A percentile compares a stretch with the other conserved stretches of the same genome.
Evolutionary conservation across 768 basidiomycete genomes (phyloP).

Genomic region (Infundibulicybe gibba): DNA sequence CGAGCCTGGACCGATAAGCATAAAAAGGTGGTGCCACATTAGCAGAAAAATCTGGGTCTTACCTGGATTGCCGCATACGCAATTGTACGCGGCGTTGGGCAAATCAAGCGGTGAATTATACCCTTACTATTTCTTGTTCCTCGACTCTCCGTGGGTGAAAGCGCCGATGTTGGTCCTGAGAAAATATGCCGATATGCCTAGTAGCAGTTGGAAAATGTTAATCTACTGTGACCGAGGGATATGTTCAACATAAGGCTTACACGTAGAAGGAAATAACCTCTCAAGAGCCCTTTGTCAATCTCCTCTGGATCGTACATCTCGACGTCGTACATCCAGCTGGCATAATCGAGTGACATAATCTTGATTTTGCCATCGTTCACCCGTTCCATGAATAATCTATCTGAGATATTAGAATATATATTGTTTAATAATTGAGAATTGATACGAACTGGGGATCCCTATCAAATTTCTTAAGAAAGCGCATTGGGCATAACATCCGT

Average conservation of each 20-base stretch:
- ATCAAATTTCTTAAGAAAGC: too few species aligned
- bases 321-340: not conserved
- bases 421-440: too few species aligned
- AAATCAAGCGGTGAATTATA: conserved; percentile 3
- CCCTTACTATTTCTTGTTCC: conserved; percentile 6
- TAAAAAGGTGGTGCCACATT: not conserved
- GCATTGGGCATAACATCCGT: conserved; percentile 5
- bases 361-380: conserved; percentile 1
- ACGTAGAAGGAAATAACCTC: conserved; percentile 4
- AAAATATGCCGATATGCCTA: conserved; percentile 10
- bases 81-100: conserved; percentile 3
- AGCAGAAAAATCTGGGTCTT: not conserved
- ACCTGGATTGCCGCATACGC: conserved; percentile 11
- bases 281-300: conserved; percentile 5
- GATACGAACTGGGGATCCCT: too few species aligned
- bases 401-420: too few species aligned
- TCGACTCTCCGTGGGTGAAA: not conserved
- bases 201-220: not conserved
- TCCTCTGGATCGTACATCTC: conserved; percentile 3
- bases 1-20: conserved; percentile 1
- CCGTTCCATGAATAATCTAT: too few species aligned
- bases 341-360: not conserved
- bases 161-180: conserved; percentile 6
- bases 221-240: not conserved
- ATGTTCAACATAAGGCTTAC: not conserved